Conservation (phyloP, 768 basidiomycete genomes). For the Lentinula guzmanii region DNA sequence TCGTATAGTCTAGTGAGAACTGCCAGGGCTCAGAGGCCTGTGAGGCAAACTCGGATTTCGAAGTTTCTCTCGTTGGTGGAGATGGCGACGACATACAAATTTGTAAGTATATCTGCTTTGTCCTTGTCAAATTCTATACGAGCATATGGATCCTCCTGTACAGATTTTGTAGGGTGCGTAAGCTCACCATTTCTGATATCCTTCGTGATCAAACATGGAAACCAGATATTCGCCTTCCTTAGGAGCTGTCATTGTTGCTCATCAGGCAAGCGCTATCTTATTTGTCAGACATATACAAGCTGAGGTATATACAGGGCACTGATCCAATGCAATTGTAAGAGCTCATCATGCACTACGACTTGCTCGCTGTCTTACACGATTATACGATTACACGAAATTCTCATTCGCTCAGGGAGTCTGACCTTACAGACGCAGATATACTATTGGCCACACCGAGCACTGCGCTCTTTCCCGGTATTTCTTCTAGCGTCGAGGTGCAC, state of each 20-base stretch:
- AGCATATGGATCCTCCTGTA: not conserved
- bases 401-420: constrained; percentile 20
- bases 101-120: constrained; percentile 21
- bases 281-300: not conserved
- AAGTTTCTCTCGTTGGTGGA: constrained; percentile 21
- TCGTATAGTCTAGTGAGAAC: not conserved
- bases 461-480: constrained; percentile 36
- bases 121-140: not conserved
- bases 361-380: not conserved
- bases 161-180: constrained; percentile 12
- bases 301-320: constrained; percentile 29
- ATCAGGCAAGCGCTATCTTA: constrained; percentile 19
- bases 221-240: constrained; percentile 35
- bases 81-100: constrained; percentile 31
- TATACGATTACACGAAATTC: not conserved
- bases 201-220: constrained; percentile 18
- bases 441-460: constrained; percentile 21
- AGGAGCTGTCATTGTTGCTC: constrained; percentile 35
- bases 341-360: not conserved
- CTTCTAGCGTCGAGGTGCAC: constrained; percentile 28
- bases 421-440: constrained; percentile 32
- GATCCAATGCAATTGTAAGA: constrained; percentile 33
- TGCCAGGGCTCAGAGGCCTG: not conserved
- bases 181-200: not conserved
- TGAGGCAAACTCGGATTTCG: not conserved